These are phyloP conservation scores for Ziziphus jujuba DNA, from an alignment of 306 rosid genomes.

Conservation along the genomic window DNA sequence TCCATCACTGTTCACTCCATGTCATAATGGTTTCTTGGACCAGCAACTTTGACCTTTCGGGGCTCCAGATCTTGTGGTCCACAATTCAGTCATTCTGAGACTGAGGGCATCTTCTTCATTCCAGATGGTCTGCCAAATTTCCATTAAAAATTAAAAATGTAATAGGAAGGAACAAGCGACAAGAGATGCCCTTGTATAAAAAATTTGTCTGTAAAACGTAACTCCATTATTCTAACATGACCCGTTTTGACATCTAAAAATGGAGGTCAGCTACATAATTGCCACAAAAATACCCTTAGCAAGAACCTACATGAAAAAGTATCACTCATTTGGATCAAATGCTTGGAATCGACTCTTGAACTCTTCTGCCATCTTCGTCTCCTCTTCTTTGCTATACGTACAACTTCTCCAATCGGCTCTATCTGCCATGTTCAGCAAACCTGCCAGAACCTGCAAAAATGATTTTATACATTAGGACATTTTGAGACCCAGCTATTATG, in stretches of 20 bases:
- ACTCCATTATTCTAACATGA: slow-evolving; percentile 2
- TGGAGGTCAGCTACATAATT: not conserved
- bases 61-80: too few relatives aligned
- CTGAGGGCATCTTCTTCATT: too few relatives aligned
- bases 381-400: slow-evolving; percentile 74
- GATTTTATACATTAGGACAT: slow-evolving; percentile 18
- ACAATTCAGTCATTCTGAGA: too few relatives aligned
- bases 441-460: slow-evolving; percentile 74
- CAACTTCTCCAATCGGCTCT: slow-evolving; percentile 88
- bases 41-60: too few relatives aligned
- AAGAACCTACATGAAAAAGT: not conserved
- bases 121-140: too few relatives aligned
- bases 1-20: not conserved
- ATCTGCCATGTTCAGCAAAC: slow-evolving; percentile 86
- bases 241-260: too few relatives aligned
- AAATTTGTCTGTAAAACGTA: not conserved
- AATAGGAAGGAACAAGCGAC: not conserved
- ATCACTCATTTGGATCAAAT: slow-evolving; percentile 75
- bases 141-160: not conserved
- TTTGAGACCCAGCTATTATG: not conserved
- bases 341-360: slow-evolving; percentile 72
- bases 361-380: slow-evolving; percentile 60
- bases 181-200: not conserved
- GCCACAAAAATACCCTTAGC: not conserved
- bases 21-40: too few relatives aligned